These are phyloP conservation scores for Globisporangium cylindrosporum DNA, from an alignment of 352 stramenopile genomes.

Conservation along the genomic window DNA sequence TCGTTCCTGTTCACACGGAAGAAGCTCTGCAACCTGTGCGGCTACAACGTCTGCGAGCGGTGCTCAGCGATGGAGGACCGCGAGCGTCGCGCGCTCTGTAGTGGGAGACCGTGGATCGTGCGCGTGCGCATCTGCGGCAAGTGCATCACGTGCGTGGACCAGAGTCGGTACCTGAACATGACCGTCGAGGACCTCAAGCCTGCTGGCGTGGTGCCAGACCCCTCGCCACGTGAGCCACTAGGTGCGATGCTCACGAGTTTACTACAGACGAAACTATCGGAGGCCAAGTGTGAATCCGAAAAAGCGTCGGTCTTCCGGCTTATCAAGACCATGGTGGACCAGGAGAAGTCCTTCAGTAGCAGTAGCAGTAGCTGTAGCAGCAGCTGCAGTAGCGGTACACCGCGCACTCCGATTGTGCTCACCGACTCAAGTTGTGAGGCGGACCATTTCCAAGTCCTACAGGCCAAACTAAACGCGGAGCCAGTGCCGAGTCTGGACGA, in stretches of 20 bases:
- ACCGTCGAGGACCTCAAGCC: neutral
- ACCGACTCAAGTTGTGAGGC: neutral
- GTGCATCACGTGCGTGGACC: neutral
- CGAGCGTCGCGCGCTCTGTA: neutral
- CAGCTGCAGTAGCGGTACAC: neutral
- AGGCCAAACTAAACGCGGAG: neutral
- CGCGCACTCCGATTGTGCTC: neutral
- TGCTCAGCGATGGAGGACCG: neutral
- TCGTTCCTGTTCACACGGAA: neutral
- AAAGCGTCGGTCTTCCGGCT: neutral
- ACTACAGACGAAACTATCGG: neutral
- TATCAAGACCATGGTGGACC: neutral
- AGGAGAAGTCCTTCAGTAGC: neutral
- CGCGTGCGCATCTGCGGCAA: neutral
- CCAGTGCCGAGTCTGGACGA: neutral
- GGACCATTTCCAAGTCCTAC: neutral
- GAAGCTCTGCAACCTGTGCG: neutral
- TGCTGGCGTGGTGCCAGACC: neutral
- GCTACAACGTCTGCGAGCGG: neutral
- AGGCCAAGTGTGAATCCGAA: neutral
- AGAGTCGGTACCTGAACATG: neutral
- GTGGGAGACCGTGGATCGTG: neutral
- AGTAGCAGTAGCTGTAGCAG: neutral
- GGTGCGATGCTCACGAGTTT: neutral
- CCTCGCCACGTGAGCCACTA: neutral